These are phyloP conservation scores for Neocallimastix lanati DNA, from an alignment of 192 early-diverging fungal genomes.

Conservation along the genomic window DNA sequence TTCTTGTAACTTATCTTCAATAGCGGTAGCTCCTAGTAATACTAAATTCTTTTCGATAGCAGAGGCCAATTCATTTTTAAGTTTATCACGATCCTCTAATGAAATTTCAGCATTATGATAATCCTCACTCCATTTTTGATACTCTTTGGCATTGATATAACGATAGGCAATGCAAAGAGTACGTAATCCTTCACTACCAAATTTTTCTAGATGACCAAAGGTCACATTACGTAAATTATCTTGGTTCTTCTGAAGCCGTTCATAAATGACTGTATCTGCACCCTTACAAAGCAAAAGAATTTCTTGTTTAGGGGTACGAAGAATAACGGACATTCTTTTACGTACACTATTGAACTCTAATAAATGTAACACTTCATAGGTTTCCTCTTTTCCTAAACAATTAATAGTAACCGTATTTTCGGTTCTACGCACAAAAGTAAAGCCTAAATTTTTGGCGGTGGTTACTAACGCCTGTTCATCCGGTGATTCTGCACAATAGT, in stretches of 20 bases:
- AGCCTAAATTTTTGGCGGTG: neutral
- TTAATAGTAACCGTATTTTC: neutral
- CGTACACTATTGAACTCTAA: conserved; percentile 90
- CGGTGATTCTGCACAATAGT: conserved; percentile 1
- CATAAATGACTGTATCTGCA: conserved; percentile 81
- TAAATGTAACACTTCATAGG: neutral
- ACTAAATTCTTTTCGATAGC: neutral
- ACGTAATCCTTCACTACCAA: no score
- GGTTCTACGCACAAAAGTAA: neutral
- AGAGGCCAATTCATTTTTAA: neutral
- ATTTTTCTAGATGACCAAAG: no score
- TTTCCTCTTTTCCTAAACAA: conserved; percentile 21
- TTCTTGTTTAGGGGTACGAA: conserved; percentile 43
- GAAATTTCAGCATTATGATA: neutral
- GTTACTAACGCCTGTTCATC: conserved; percentile 2
- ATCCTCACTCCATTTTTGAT: neutral
- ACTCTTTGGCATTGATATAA: neutral
- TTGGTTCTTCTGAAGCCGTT: no score
- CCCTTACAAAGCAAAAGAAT: conserved; percentile 81
- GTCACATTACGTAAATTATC: conserved; percentile 7
- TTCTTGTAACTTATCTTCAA: conserved; percentile 5
- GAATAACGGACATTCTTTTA: conserved; percentile 89
- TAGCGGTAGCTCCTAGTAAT: conserved; percentile 1
- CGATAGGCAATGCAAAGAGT: no score
- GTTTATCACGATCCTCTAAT: neutral